Conservation (phyloP, 179 eudicot genomes). For the Beta lomatogona region DNA sequence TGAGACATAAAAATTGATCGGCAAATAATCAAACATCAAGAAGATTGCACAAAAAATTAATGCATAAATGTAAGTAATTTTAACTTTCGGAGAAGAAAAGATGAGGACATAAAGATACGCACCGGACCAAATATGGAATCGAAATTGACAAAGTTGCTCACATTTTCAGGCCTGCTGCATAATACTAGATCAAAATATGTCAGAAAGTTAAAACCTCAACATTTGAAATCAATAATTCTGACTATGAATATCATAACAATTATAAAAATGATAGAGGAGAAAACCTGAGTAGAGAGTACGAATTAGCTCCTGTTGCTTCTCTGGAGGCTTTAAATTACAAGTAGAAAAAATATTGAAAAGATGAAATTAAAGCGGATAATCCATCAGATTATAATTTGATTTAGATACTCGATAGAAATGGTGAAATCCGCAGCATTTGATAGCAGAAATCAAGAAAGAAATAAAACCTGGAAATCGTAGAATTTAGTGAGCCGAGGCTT, state of each 20-base stretch:
- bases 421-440: no score
- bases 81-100: not conserved
- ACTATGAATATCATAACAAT: not conserved
- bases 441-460: not conserved
- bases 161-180: constrained; percentile 80
- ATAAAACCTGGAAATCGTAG: constrained; percentile 66
- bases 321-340: constrained; percentile 50
- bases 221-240: constrained; percentile 13
- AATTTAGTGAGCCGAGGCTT: constrained; percentile 86
- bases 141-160: constrained; percentile 76
- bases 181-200: constrained; percentile 47
- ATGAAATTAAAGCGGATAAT: not conserved
- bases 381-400: not conserved
- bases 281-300: constrained; percentile 70
- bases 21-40: not conserved
- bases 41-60: not conserved
- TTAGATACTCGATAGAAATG: not conserved
- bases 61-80: not conserved
- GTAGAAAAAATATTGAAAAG: not conserved
- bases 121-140: constrained; percentile 80
- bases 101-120: constrained; percentile 8
- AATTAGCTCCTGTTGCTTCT: constrained; percentile 83
- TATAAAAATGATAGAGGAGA: not conserved
- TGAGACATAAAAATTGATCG: not conserved
- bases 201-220: constrained; percentile 3